Evolutionary conservation across 768 basidiomycete species (phyloP).

Genomic region (Dioszegia aurantiaca): DNA sequence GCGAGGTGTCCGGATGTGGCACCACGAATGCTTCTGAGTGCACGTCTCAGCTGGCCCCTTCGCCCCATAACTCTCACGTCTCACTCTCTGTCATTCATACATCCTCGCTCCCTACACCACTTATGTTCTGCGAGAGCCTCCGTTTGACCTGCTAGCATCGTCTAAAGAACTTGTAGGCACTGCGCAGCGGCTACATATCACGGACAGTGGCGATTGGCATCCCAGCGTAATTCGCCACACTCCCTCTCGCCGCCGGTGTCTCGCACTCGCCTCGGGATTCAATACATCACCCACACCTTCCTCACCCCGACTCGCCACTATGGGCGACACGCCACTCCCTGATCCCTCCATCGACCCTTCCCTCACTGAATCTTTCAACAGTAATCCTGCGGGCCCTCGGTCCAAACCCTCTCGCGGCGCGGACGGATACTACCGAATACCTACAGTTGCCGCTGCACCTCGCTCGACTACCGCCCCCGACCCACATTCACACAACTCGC

Average conservation of each 20-base stretch:
- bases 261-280: too few relatives aligned
- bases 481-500: not conserved
- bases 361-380: too few relatives aligned
- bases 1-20: slow-evolving; percentile 7
- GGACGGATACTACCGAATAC: slow-evolving; percentile 5
- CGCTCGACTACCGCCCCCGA: not conserved
- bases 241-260: not conserved
- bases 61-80: not conserved
- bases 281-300: not conserved
- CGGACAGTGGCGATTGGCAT: too few relatives aligned
- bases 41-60: not conserved
- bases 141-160: not conserved
- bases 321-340: not conserved
- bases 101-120: not conserved
- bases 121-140: not conserved
- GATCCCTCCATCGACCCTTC: not conserved
- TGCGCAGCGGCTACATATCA: too few relatives aligned
- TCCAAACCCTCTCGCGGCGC: not conserved
- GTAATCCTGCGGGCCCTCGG: not conserved
- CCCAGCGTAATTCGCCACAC: not conserved
- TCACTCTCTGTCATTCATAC: not conserved
- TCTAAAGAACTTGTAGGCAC: too few relatives aligned
- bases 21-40: not conserved
- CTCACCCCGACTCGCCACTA: not conserved
- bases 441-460: not conserved